Evolutionary conservation across 768 basidiomycete genomes (phyloP).

Genomic region (Chalciporus pseudorubinellus): DNA sequence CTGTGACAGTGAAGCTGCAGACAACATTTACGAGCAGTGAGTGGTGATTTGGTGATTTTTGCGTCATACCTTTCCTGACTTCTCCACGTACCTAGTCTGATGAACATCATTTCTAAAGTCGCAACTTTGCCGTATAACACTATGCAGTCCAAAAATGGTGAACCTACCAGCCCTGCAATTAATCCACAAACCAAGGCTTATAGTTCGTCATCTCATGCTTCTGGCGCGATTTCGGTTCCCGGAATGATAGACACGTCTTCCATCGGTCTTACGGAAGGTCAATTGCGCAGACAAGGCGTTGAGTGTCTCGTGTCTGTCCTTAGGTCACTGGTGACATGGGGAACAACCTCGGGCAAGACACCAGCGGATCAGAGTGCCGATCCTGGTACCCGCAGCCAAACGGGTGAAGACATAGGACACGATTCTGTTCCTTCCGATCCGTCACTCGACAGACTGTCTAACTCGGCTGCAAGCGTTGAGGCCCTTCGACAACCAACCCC

Average conservation of each 20-base stretch:
- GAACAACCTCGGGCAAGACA: slow-evolving; percentile 47
- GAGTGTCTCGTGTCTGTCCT: slow-evolving; percentile 90
- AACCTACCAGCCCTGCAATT: slow-evolving; percentile 60
- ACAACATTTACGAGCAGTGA: slow-evolving; percentile 97
- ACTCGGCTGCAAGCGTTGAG: slow-evolving; percentile 48
- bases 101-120: slow-evolving; percentile 95
- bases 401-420: slow-evolving; percentile 50
- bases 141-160: slow-evolving; percentile 47
- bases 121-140: slow-evolving; percentile 56
- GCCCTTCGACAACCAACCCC: slow-evolving; percentile 67
- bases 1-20: slow-evolving; percentile 90
- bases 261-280: slow-evolving; percentile 75
- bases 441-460: slow-evolving; percentile 54
- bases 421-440: slow-evolving; percentile 56
- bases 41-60: slow-evolving; percentile 18
- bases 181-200: slow-evolving; percentile 43
- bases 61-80: slow-evolving; percentile 5
- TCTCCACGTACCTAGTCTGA: slow-evolving; percentile 50
- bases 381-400: slow-evolving; percentile 43
- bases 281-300: slow-evolving; percentile 87
- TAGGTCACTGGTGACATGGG: slow-evolving; percentile 90
- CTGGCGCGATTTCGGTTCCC: slow-evolving; percentile 62
- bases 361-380: slow-evolving; percentile 37
- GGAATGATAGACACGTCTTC: slow-evolving; percentile 65
- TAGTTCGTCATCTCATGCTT: slow-evolving; percentile 49